phyloP scores from a whole-genome alignment of 768 basidiomycete genomes.

The Russula dissimulans region DNA sequence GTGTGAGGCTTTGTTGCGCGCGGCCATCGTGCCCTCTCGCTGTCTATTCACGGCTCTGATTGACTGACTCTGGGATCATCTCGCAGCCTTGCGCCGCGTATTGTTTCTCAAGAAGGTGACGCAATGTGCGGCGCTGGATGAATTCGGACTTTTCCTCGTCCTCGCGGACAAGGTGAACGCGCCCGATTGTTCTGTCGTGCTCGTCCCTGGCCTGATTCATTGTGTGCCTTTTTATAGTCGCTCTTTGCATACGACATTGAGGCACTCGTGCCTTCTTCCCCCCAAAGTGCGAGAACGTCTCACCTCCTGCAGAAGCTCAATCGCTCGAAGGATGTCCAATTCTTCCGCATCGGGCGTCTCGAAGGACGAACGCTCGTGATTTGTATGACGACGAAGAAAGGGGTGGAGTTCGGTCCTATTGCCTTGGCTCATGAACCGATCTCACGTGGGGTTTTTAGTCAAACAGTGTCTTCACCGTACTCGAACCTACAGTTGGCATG shows the following conservation, averaged over 20 bases:
- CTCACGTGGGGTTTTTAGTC: slow-evolving; percentile 32
- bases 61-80: not conserved
- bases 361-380: slow-evolving; percentile 82
- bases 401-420: slow-evolving; percentile 46
- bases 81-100: slow-evolving; percentile 79
- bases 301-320: slow-evolving; percentile 86
- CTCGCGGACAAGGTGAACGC: slow-evolving; percentile 72
- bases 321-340: slow-evolving; percentile 85
- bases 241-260: slow-evolving; percentile 94
- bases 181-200: no score
- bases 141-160: slow-evolving; percentile 93
- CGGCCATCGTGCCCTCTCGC: no score
- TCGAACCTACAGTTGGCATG: slow-evolving; percentile 86
- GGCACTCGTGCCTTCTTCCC: slow-evolving; percentile 84
- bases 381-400: slow-evolving; percentile 95
- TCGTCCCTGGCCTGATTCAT: not conserved
- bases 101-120: slow-evolving; percentile 89
- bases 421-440: slow-evolving; percentile 17
- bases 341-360: slow-evolving; percentile 88
- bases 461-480: slow-evolving; percentile 89
- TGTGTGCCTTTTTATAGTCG: slow-evolving; percentile 35
- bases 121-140: slow-evolving; percentile 91
- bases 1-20: slow-evolving; percentile 39
- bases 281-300: slow-evolving; percentile 51
- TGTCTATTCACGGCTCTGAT: not conserved